Evolutionary conservation across 139 green algal species (phyloP).

Genomic region (Auxenochlorella protothecoides): DNA sequence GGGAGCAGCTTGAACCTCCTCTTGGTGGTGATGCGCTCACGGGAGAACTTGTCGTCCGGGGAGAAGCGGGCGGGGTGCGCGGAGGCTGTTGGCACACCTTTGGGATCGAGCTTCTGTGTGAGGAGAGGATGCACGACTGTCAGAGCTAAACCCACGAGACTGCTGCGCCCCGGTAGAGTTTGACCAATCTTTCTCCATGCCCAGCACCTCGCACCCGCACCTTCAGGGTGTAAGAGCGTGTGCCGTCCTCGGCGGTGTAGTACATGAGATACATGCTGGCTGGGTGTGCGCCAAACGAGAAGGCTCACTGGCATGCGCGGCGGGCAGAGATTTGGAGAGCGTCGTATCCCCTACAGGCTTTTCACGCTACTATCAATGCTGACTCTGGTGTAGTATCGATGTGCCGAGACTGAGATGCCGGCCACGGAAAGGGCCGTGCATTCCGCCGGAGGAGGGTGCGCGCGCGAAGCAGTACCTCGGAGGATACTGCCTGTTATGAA

Average conservation of each 20-base stretch:
- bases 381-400: too few relatives aligned
- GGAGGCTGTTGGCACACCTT: slow-evolving; percentile 71
- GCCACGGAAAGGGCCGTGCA: too few relatives aligned
- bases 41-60: slow-evolving; percentile 95
- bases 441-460: too few relatives aligned
- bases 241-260: slow-evolving; percentile 75
- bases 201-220: slow-evolving; percentile 24
- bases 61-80: slow-evolving; percentile 91
- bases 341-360: too few relatives aligned
- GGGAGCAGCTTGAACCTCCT: slow-evolving; percentile 88
- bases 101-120: slow-evolving; percentile 64
- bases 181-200: neutral
- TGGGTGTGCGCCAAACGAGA: too few relatives aligned
- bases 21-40: slow-evolving; percentile 85
- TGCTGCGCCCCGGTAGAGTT: neutral
- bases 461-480: too few relatives aligned
- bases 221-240: slow-evolving; percentile 89
- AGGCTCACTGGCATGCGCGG: too few relatives aligned
- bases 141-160: neutral
- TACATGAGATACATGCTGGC: slow-evolving; percentile 95
- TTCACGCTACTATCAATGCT: too few relatives aligned
- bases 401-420: too few relatives aligned
- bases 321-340: too few relatives aligned
- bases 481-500: too few relatives aligned
- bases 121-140: neutral